Conservation (phyloP, 768 basidiomycete species). For the Phylloporus sp. region DNA sequence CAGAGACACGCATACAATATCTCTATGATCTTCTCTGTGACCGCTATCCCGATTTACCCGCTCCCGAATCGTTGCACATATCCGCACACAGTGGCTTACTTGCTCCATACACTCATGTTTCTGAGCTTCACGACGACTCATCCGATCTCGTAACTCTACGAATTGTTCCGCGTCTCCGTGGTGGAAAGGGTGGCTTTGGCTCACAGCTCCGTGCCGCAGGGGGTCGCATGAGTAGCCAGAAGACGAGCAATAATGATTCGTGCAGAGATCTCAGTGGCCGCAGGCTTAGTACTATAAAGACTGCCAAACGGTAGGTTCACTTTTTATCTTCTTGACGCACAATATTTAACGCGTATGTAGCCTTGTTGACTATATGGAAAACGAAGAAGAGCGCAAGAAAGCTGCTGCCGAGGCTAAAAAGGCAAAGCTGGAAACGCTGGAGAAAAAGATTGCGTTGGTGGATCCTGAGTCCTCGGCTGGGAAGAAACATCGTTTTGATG, state of each 20-base stretch:
- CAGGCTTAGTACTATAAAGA: conserved; percentile 89
- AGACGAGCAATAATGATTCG: conserved; percentile 92
- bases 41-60: conserved; percentile 47
- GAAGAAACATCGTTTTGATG: conserved; percentile 87
- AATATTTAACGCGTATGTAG: conserved; percentile 35
- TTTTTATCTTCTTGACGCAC: not conserved
- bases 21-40: conserved; percentile 43
- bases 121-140: conserved; percentile 31
- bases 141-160: conserved; percentile 58
- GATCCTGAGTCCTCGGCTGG: conserved; percentile 53
- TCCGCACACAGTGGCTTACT: conserved; percentile 37
- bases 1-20: conserved; percentile 37
- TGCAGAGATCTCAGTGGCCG: conserved; percentile 91
- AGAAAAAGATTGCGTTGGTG: conserved; percentile 59
- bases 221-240: conserved; percentile 95
- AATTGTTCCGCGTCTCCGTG: conserved; percentile 68
- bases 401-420: conserved; percentile 74
- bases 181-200: conserved; percentile 98
- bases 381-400: conserved; percentile 75
- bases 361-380: conserved; percentile 81
- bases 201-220: conserved; percentile 95
- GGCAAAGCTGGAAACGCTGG: conserved; percentile 80
- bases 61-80: conserved; percentile 38
- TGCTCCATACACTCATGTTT: conserved; percentile 31
- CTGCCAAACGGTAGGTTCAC: conserved; percentile 81